phyloP scores from a whole-genome alignment of 2,329 filamentous ascomycete species.

The Emericellopsis cladophorae region DNA sequence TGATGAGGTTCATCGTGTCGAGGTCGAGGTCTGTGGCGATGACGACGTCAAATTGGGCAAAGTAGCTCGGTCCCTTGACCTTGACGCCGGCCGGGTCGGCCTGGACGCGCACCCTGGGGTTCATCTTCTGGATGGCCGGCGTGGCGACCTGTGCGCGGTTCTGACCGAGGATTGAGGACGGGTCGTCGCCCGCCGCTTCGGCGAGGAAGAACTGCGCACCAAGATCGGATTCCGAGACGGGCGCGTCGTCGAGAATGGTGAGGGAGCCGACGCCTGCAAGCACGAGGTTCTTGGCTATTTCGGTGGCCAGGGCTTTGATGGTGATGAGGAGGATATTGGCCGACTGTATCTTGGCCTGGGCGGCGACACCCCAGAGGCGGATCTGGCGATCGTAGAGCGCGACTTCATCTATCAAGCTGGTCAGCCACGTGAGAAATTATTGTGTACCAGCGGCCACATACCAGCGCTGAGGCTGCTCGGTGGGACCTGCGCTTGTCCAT shows the following conservation, averaged over 20 bases:
- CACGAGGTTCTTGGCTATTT: constrained; percentile 95
- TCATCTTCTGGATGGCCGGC: constrained; percentile 69
- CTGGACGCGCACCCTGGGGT: constrained; percentile 71
- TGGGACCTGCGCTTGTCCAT: constrained; percentile 10
- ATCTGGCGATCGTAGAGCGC: constrained; percentile 96
- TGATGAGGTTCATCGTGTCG: constrained; percentile 62
- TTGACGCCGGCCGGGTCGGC: constrained; percentile 57
- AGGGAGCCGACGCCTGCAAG: constrained; percentile 84
- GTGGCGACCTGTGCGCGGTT: constrained; percentile 77
- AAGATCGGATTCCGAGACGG: constrained; percentile 67
- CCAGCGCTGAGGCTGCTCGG: not conserved
- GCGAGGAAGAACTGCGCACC: constrained; percentile 74
- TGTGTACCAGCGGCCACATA: not conserved
- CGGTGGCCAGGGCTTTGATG: constrained; percentile 77
- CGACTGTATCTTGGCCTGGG: constrained; percentile 82
- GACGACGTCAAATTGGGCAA: constrained; percentile 66
- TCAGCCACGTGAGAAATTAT: not conserved
- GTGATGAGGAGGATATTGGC: constrained; percentile 85
- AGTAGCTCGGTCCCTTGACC: constrained; percentile 61
- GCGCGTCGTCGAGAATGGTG: constrained; percentile 71
- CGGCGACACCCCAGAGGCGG: constrained; percentile 90
- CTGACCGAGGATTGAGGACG: constrained; percentile 51
- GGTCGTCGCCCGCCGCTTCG: constrained; percentile 21
- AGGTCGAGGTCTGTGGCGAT: constrained; percentile 84
- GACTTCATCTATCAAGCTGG: constrained; percentile 60